Base-by-base conservation (phyloP, 2,329 filamentous ascomycete species). In the Dactylellina haptotyla region DNA sequence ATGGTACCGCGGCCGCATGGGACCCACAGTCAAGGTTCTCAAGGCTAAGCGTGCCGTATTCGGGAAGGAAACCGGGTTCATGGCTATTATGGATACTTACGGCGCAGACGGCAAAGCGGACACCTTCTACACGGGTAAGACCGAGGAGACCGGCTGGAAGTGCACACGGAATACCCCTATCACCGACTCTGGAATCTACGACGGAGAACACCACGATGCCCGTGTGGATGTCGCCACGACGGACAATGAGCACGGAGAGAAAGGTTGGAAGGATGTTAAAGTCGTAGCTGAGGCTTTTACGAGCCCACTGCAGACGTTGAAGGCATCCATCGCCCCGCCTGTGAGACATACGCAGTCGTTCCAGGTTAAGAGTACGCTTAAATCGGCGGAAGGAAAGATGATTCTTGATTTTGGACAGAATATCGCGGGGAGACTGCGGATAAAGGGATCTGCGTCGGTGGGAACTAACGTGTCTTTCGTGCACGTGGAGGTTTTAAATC, bases 171-270 rank as follows among this genome's bases (percentile, higher is more conserved):
- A n/a, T 25, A 18, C 39, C 1, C 58, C 58, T 8, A 63, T 63
- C 23, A n/a, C 53, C 5, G 58, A 53, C n/a, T 51, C 58, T 2
- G 39, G 41, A 12, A 63, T 63, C 25, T 63, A 63, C 32, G 32
- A 63, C n/a, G 58, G 58, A 12, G 58, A 63, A 28, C 34, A 43
- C 25, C 43, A 63, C 32, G 58, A 63, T 30, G 28, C 58, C 6
- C 28, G 58, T 3, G 30, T 51, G 10, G 20, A 53, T 16, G 16
- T 51, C 16, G 45, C 51, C 14, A 23, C 14, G 14, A 8, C 5
- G 6, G 23, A 63, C 1, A 4, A 48, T 75, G 10, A 78, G 81
- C 80, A 77, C 79, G 76, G 73, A 4, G 74, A 76, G 32, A 80
- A 80, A 10, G 78, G 74, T 69, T 63, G 58, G 58, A 28, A 43